Base-by-base conservation (phyloP, 441 rosid genomes). In the Adansonia rubrostipa region DNA sequence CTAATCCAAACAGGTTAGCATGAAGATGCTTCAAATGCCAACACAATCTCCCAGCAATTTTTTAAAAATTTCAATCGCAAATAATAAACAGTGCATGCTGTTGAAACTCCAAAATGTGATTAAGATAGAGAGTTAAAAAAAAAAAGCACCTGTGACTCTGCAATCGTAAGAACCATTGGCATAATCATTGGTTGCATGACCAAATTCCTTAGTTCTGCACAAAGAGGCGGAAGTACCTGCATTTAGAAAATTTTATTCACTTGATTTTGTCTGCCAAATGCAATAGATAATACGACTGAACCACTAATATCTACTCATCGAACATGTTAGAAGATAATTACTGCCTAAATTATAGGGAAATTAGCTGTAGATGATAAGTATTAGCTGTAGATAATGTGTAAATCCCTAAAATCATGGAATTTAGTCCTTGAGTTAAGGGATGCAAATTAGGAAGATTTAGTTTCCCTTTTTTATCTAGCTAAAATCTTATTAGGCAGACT, bases 201-300 rank as follows among this genome's bases (percentile, higher is more conserved):
- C 88, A 89, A 72, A 87, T 96, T 96, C 85, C 99, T 90, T 78
- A 96, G 97, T 86, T 96, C 99, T 51, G 96, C 97, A 91, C 97
- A 96, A 65, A 96, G 92, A 66, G 97, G 99, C 5, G 98, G 97
- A 80, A 96, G 96, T 58, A 96, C 98, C 99, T 96, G 89, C 82
- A 79, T 54, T 69, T 22, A 20, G 82, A 68, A 72, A 66, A 80
- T 17, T 8, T 10, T 10, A 40, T 40, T 40, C 1, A 56, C 33
- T 22, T 44, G 20, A 5, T 73, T 73, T 20, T 60, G 15, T 73
- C 54, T 13, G 44, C 8, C 4, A 45, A 44, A n/a, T 9, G 48
- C 47, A 22, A 71, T 20, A 68, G 73, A 51, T 58, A 42, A 73
- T 17, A 64, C 14, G 6, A 28, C 33, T 51, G 24, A 51, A 73